These are phyloP conservation scores for Rhizopus stolonifer DNA, from an alignment of 371 early-diverging fungal species.

Conservation along the genomic window DNA sequence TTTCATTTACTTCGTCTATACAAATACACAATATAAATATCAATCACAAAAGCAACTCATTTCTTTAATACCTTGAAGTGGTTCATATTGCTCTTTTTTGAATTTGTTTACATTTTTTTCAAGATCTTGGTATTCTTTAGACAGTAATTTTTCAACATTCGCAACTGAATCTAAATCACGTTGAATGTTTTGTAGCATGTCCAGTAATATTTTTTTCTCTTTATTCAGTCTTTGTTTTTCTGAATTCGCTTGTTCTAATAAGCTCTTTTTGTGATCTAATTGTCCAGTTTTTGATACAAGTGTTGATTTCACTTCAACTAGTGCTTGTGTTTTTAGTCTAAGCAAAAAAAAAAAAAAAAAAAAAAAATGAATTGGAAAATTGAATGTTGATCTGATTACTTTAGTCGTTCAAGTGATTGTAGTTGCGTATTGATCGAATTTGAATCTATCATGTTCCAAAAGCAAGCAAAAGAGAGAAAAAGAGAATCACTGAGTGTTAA, in stretches of 20 bases:
- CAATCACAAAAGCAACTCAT: not conserved
- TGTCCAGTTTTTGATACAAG: slow-evolving; percentile 35
- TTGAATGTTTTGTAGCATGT: slow-evolving; percentile 45
- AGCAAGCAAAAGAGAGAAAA: not conserved
- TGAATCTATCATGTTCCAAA: slow-evolving; percentile 3
- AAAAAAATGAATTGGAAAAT: not conserved
- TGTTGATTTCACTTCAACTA: slow-evolving; percentile 40
- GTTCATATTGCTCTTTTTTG: slow-evolving; percentile 41
- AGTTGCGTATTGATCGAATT: slow-evolving; percentile 13
- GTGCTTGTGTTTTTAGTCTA: slow-evolving; percentile 34
- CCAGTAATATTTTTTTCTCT: slow-evolving; percentile 37
- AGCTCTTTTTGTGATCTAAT: slow-evolving; percentile 34
- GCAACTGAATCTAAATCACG: slow-evolving; percentile 40
- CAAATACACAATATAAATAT: not conserved
- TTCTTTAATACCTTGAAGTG: slow-evolving; percentile 40
- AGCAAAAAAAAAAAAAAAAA: not conserved
- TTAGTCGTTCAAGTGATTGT: slow-evolving; percentile 14
- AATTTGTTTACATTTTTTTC: slow-evolving; percentile 24
- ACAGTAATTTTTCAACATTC: slow-evolving; percentile 32
- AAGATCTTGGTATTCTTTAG: slow-evolving; percentile 39
- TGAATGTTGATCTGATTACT: slow-evolving; percentile 5
- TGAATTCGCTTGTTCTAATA: slow-evolving; percentile 38
- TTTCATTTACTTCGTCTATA: slow-evolving; percentile 43
- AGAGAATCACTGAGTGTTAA: not conserved
- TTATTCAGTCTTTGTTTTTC: slow-evolving; percentile 39